Evolutionary conservation across 2,329 filamentous ascomycete genomes (phyloP), one percentile per base, ranked within the genome.

Genomic region (Drechslerella stenobrocha): DNA sequence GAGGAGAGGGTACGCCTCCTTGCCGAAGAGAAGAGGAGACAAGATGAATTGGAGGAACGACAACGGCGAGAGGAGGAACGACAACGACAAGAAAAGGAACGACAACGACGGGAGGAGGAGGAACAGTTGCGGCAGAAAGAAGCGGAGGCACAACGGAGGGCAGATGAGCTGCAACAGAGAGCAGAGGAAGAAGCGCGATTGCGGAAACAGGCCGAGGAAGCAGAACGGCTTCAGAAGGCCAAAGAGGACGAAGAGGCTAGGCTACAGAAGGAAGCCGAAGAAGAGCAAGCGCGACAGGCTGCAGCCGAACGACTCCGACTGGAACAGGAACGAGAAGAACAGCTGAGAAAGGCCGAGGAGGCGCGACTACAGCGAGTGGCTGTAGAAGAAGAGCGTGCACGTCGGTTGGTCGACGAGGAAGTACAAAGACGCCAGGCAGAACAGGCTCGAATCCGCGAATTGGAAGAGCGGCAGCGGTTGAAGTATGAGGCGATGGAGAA

Each of bases 301-400:
- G 47, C 13, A 52, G 32, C n/a, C 6, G 47, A 52, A 20, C 47
- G 47, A n/a, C 32, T 52, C 4, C 28, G 32, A n/a, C 6, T 34
- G 2, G 75, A 75, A 11, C 69, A 75, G 23, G 74, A 75, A 47
- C 24, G 22, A 20, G 24, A 34, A 22, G 37, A 40, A 8, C 52
- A 77, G 44, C 72, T 37, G 13, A 42, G 24, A n/a, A 46, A 34
- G 18, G 56, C 58, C 13, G 74, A 75, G 55, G 74, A 75, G 60
- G 73, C 60, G 20, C 70, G 57, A 23, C 35, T 23, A 30, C 37
- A 71, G 24, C 50, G 32, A 26, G n/a, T 58, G 6, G 37, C 24
- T 24, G 60, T 37, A 3, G 58, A 57, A 24, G 58, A 60, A 6
- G 57, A 60, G 37, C 44, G 57, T n/a, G 34, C 15, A 3, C 13